Base-by-base conservation (phyloP, 371 early-diverging fungal species). In the Choanephora cucurbitarum region DNA sequence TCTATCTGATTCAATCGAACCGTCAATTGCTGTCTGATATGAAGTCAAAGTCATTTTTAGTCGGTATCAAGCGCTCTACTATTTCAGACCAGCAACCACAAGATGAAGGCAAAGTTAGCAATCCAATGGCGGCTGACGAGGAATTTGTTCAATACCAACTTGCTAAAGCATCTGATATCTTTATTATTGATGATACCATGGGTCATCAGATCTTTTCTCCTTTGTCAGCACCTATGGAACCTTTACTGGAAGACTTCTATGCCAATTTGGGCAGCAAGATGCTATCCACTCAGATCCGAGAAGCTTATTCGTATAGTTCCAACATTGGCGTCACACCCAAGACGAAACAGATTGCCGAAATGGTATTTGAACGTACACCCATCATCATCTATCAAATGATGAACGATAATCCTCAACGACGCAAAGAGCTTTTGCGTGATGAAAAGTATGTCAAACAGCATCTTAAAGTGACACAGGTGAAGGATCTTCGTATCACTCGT, bases 161-260 rank as follows among this genome's bases (percentile, higher is more conserved):
- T 14, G 93, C 89, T 8, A 68, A 67, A 14, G 91, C 94, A 0
- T 62, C 68, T 0, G 86, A 91, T 50, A 89, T 94, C 8, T 91
- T 83, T 58, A 70, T 96, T 32, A 82, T 87, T 22, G 94, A 96
- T 68, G 93, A 94, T 60, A 78, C 90, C 0, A 84, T 89, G 22
- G 72, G 85, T 3, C 82, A 84, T 14, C 88, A 88, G 58, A 77
- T 91, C 31, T 94, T 96, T 64, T 72, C 77, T 0, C 94, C 94
- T 0, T 67, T 91, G 11, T 74, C 81, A 31, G 85, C 82, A 2
- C 90, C 89, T 0, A 80, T 82, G 73, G 90, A 91, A 19, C 69
- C 75, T 3, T 49, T 78, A 6, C 50, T 90, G n/a, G 89, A 89
- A 64, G 72, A 75, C 1, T 82, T 91, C 34, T 90, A 90, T 68